Evolutionary conservation across 208 protist species (phyloP).

Genomic region (Strigomonas galati): DNA sequence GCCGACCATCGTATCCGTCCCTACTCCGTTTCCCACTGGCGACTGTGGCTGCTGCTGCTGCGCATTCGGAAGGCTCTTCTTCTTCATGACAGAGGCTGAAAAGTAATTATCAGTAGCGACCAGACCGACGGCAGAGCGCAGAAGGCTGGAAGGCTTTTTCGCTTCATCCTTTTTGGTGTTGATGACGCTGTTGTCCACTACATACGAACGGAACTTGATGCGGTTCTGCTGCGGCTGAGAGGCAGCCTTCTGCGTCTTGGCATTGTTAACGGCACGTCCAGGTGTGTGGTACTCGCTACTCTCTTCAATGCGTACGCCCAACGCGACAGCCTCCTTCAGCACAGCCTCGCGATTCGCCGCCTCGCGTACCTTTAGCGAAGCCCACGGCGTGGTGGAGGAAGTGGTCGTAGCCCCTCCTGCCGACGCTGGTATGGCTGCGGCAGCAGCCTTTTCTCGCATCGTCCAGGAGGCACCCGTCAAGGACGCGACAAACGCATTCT

Average conservation of each 20-base stretch:
- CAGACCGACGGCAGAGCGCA: not conserved
- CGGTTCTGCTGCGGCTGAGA: too few relatives aligned
- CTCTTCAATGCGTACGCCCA: not conserved
- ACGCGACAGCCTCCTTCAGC: not conserved
- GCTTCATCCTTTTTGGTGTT: not conserved
- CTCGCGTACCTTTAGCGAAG: not conserved
- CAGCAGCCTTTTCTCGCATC: not conserved
- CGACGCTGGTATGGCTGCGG: constrained; percentile 2
- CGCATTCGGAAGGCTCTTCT: not conserved
- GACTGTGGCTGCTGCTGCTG: not conserved
- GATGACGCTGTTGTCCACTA: not conserved
- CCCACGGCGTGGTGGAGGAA: not conserved
- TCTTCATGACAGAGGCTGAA: constrained; percentile 7
- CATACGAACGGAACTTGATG: constrained; percentile 11
- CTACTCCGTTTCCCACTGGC: not conserved
- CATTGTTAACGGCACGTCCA: too few relatives aligned
- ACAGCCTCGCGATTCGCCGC: not conserved
- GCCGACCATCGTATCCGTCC: not conserved
- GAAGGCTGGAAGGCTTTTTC: not conserved
- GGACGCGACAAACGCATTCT: not conserved
- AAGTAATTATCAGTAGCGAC: not conserved
- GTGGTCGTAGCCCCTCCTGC: not conserved
- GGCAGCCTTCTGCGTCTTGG: too few relatives aligned
- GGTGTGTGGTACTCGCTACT: not conserved
- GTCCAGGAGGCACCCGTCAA: constrained; percentile 3